phyloP scores from a whole-genome alignment of 2,329 filamentous ascomycete genomes.

The Scopulariopsis brevicaulis region DNA sequence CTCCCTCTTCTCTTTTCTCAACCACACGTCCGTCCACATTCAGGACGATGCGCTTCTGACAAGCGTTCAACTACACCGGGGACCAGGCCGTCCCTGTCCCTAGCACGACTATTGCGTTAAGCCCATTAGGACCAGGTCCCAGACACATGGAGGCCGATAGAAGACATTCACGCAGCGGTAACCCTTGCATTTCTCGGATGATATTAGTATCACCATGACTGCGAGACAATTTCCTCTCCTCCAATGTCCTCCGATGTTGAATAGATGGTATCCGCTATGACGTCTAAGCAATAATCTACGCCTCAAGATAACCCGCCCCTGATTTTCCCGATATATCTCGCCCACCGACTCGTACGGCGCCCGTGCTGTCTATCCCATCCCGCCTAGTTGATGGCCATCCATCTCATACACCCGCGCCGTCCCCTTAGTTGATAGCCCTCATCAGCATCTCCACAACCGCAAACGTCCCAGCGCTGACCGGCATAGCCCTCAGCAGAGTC shows the following conservation, averaged over 20 bases:
- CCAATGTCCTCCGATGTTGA: not conserved
- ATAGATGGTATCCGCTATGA: not conserved
- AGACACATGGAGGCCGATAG: too few relatives aligned
- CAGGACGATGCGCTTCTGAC: constrained; percentile 29
- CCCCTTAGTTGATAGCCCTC: constrained; percentile 39
- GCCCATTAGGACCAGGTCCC: too few relatives aligned
- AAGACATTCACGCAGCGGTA: too few relatives aligned
- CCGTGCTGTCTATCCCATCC: not conserved
- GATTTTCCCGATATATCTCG: not conserved
- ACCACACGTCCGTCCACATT: constrained; percentile 20
- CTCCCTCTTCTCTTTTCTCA: constrained; percentile 21
- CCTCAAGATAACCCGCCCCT: not conserved
- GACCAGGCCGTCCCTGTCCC: constrained; percentile 21
- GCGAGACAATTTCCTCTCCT: not conserved
- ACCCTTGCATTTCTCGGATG: not conserved
- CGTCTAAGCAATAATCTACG: not conserved
- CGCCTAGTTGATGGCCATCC: not conserved
- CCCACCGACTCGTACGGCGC: not conserved
- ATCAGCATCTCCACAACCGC: constrained; percentile 64
- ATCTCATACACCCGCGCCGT: not conserved
- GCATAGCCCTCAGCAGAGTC: constrained; percentile 89
- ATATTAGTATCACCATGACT: not conserved
- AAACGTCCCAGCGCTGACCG: constrained; percentile 95
- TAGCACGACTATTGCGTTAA: too few relatives aligned
- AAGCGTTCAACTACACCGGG: constrained; percentile 34